Conservation (phyloP, 148 eudicot genomes). For the Persicaria tinctoria region DNA sequence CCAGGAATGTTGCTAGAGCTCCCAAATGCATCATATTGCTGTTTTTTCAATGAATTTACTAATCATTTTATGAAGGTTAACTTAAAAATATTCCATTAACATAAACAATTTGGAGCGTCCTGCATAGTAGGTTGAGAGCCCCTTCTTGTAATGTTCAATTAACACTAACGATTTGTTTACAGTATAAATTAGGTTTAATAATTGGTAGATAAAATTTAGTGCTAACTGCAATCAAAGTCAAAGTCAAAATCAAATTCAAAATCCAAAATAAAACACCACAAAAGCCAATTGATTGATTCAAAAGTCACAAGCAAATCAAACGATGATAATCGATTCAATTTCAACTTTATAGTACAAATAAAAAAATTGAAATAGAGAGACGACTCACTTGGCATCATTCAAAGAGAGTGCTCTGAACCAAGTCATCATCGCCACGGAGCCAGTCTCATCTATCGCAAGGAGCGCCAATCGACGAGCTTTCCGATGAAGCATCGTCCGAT, state of each 20-base stretch:
- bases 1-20: no score
- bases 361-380: neutral
- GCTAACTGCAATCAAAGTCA: no score
- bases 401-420: neutral
- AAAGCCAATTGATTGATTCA: no score
- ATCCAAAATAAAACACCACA: neutral
- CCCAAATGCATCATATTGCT: no score
- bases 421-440: neutral
- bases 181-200: neutral
- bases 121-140: no score
- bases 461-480: constrained; percentile 5
- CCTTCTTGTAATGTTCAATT: no score
- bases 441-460: constrained; percentile 3
- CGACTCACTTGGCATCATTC: neutral
- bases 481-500: constrained; percentile 1
- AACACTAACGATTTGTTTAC: no score
- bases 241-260: neutral
- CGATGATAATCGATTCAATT: neutral
- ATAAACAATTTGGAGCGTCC: no score
- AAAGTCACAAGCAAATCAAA: neutral
- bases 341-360: no score
- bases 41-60: no score
- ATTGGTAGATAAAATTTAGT: neutral
- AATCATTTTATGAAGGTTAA: no score
- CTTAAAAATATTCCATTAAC: no score